Evolutionary conservation across 139 green algal species (phyloP), one percentile per base, ranked within the genome.

Genomic region (Desmodesmus armatus): DNA sequence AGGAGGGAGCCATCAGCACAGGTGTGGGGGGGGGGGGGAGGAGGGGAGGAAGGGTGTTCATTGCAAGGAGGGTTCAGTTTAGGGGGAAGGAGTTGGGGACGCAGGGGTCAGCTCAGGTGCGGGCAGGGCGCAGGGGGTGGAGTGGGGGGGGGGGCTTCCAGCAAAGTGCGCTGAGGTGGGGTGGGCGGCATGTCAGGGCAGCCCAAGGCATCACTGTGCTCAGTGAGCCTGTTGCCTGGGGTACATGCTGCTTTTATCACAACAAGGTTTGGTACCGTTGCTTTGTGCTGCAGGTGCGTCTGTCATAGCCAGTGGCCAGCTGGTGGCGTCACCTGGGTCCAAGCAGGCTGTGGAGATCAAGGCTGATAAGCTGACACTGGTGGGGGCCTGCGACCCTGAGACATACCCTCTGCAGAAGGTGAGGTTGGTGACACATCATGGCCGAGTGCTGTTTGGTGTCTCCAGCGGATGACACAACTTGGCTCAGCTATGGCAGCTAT

Each of bases 391-490:
- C 43, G 89, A 93, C 69, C 69, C 82, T 6, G 43, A 66, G 9
- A 84, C 62, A 2, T 93, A 93, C 82, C 90, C 90, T 1, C 81
- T 93, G 69, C 85, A 91, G 43, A 93, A 93, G 76, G 76, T n/a
- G n/a, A n/a, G n/a, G n/a, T n/a, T n/a, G n/a, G n/a, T 74, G 35
- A 27, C 21, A 39, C 7, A 29, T 9, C 6, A 25, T 19, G 53
- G 53, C n/a, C n/a, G 6, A 7, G 17, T 71, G 62, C 62, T 71
- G 62, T 11, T 70, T 27, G n/a, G n/a, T n/a, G 51, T 62, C 15
- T n/a, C n/a, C n/a, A n/a, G n/a, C n/a, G n/a, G n/a, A n/a, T n/a
- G n/a, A n/a, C n/a, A n/a, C n/a, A n/a, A n/a, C n/a, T n/a, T n/a
- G n/a, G n/a, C n/a, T n/a, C n/a, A n/a, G n/a, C n/a, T n/a, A n/a